Conservation (phyloP, 441 rosid genomes). For the Populus hybrid region DNA sequence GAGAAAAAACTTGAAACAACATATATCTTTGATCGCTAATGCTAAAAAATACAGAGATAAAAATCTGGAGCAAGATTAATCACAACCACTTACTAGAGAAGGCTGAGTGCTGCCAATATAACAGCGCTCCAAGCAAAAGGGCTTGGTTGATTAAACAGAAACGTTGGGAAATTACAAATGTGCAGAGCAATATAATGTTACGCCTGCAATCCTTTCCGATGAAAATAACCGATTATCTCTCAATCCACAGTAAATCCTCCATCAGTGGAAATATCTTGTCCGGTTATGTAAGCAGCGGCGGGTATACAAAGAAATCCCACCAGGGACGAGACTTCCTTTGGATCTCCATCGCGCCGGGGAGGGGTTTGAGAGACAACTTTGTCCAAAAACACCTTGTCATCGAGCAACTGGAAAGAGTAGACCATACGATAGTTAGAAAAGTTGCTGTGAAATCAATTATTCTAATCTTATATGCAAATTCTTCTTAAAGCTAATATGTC, state of each 20-base stretch:
- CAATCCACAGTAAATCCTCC: constrained; percentile 59
- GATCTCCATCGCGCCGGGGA: constrained; percentile 67
- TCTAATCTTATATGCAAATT: not conserved
- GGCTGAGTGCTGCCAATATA: not conserved
- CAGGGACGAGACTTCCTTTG: constrained; percentile 74
- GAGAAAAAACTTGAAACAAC: no score
- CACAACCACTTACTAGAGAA: not conserved
- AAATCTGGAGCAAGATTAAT: not conserved
- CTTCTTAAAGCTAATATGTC: not conserved
- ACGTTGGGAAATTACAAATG: not conserved
- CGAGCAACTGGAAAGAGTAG: constrained; percentile 47
- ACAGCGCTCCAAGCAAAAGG: not conserved
- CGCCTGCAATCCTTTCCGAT: not conserved
- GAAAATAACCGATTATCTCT: not conserved
- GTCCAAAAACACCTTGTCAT: constrained; percentile 43
- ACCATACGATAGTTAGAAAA: not conserved
- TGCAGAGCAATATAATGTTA: not conserved
- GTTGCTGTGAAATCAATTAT: not conserved
- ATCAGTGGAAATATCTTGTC: constrained; percentile 73
- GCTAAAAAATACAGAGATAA: not conserved
- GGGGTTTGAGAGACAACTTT: constrained; percentile 60
- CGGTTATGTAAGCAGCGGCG: constrained; percentile 79
- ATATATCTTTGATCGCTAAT: not conserved
- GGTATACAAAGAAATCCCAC: constrained; percentile 82
- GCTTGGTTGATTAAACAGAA: not conserved